phyloP scores from a whole-genome alignment of 208 protist species.

The Trypanosoma vivax region DNA sequence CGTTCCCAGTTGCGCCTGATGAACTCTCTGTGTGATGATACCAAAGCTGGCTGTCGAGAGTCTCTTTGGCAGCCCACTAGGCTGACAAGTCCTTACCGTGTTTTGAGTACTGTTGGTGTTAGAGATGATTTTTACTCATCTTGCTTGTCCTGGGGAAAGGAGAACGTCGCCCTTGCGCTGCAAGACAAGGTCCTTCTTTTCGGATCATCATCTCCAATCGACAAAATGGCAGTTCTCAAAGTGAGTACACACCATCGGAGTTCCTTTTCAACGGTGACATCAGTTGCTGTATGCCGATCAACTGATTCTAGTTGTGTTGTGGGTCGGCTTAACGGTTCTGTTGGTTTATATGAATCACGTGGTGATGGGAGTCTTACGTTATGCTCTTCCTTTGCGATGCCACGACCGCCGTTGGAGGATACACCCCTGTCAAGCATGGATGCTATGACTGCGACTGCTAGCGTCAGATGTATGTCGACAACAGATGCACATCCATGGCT shows the following conservation, averaged over 20 bases:
- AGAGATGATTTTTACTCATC: slow-evolving; percentile 78
- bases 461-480: slow-evolving; percentile 47
- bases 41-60: not conserved
- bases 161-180: slow-evolving; percentile 56
- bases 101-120: slow-evolving; percentile 59
- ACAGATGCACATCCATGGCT: slow-evolving; percentile 43
- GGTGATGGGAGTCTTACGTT: slow-evolving; percentile 31
- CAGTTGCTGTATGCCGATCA: slow-evolving; percentile 48
- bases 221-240: slow-evolving; percentile 24
- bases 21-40: not conserved
- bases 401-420: slow-evolving; percentile 28
- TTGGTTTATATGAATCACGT: slow-evolving; percentile 35
- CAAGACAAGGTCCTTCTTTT: slow-evolving; percentile 66
- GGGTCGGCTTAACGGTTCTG: slow-evolving; percentile 43
- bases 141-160: slow-evolving; percentile 61
- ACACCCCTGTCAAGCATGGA: slow-evolving; percentile 1
- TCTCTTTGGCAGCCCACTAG: slow-evolving; percentile 53
- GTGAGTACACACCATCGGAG: slow-evolving; percentile 8
- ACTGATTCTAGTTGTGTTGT: slow-evolving; percentile 54
- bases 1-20: too few species aligned
- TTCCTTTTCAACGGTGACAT: slow-evolving; percentile 5
- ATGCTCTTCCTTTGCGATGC: slow-evolving; percentile 40
- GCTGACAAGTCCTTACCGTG: slow-evolving; percentile 68
- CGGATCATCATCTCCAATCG: slow-evolving; percentile 38
- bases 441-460: slow-evolving; percentile 16